Evolutionary conservation across 1,139 yeast species (phyloP).

Genomic region (Zygoascus hellenicus): DNA sequence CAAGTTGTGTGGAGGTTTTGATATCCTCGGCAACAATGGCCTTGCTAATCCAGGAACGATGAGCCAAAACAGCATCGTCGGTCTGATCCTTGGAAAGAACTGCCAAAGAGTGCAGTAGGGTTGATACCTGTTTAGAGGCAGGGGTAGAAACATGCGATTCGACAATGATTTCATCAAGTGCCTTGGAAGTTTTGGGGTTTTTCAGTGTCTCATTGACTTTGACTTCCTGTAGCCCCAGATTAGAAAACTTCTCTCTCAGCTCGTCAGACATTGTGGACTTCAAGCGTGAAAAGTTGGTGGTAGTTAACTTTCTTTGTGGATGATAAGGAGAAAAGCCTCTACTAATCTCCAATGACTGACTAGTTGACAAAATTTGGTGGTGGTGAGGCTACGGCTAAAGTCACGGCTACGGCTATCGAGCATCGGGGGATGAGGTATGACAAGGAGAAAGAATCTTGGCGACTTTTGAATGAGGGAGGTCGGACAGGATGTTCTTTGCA

Average conservation of each 20-base stretch:
- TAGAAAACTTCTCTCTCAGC: constrained; percentile 44
- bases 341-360: not conserved
- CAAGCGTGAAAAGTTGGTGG: not conserved
- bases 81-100: constrained; percentile 34
- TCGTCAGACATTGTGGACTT: constrained; percentile 26
- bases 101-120: constrained; percentile 74
- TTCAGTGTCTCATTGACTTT: constrained; percentile 57
- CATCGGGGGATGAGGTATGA: too few relatives aligned
- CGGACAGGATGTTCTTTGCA: too few relatives aligned
- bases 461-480: too few relatives aligned
- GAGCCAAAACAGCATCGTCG: constrained; percentile 24
- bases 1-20: constrained; percentile 64
- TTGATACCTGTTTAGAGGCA: constrained; percentile 31
- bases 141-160: constrained; percentile 39
- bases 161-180: constrained; percentile 51
- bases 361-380: constrained; percentile 1
- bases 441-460: too few relatives aligned
- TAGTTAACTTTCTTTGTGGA: not conserved
- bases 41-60: constrained; percentile 48
- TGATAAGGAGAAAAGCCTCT: not conserved
- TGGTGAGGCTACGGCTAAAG: too few relatives aligned
- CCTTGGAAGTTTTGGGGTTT: constrained; percentile 74
- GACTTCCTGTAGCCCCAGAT: constrained; percentile 50
- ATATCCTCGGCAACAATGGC: constrained; percentile 64
- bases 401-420: too few relatives aligned